These are phyloP conservation scores for Colletotrichum lupini DNA, from an alignment of 2,329 filamentous ascomycete species.

Conservation along the genomic window DNA sequence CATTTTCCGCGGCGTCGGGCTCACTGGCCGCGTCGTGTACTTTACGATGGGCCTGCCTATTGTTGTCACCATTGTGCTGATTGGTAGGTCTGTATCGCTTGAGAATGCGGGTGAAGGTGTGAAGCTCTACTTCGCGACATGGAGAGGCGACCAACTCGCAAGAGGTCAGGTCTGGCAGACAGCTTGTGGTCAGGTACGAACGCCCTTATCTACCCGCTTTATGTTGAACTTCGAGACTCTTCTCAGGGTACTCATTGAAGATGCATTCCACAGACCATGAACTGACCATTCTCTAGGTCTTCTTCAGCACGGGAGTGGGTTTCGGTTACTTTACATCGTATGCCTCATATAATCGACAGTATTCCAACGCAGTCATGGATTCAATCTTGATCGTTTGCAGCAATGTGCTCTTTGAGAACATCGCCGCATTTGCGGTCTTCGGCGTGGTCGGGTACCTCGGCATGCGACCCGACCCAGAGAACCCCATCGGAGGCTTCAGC, in stretches of 20 bases:
- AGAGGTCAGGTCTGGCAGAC: slow-evolving; percentile 67
- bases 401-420: slow-evolving; percentile 67
- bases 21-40: slow-evolving; percentile 69
- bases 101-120: slow-evolving; percentile 64
- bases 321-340: slow-evolving; percentile 70
- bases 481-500: slow-evolving; percentile 63
- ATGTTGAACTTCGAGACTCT: neutral
- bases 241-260: no score
- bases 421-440: slow-evolving; percentile 60
- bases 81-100: slow-evolving; percentile 64
- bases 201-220: no score
- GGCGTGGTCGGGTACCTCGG: slow-evolving; percentile 64
- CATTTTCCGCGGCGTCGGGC: slow-evolving; percentile 67
- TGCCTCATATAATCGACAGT: slow-evolving; percentile 67
- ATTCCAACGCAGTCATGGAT: slow-evolving; percentile 70
- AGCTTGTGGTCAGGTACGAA: slow-evolving; percentile 60
- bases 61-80: slow-evolving; percentile 65
- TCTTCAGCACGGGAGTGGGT: slow-evolving; percentile 68
- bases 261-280: no score
- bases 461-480: slow-evolving; percentile 48
- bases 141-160: slow-evolving; percentile 61
- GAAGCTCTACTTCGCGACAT: slow-evolving; percentile 56
- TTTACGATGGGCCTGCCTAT: slow-evolving; percentile 72
- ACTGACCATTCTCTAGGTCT: slow-evolving; percentile 48
- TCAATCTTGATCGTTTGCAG: slow-evolving; percentile 65